phyloP scores from a whole-genome alignment of 73 alveolate genomes.

The Blepharisma stoltei region DNA sequence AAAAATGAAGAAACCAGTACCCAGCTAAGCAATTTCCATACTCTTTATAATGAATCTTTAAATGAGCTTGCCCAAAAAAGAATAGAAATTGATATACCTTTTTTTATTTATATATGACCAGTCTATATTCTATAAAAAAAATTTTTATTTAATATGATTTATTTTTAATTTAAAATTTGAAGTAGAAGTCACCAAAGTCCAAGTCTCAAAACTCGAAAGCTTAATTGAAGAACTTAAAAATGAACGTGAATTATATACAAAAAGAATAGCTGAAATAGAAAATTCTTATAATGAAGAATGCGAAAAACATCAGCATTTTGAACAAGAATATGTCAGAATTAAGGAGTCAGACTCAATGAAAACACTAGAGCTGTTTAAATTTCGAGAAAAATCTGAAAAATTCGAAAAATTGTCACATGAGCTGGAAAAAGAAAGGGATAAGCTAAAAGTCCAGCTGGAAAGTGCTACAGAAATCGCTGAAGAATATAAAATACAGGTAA shows the following conservation, averaged over 20 bases:
- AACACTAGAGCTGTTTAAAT: background rate
- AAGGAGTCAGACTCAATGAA: background rate
- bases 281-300: background rate
- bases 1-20: background rate
- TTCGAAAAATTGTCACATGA: background rate
- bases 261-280: background rate
- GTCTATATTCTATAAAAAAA: too few species aligned
- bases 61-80: constrained; percentile 21
- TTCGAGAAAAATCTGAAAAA: background rate
- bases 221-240: background rate
- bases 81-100: constrained; percentile 13
- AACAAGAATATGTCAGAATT: background rate
- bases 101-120: too few species aligned
- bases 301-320: constrained; percentile 12
- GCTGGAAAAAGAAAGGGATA: constrained; percentile 21
- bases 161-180: constrained; percentile 7
- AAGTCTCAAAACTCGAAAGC: background rate
- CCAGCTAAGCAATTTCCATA: background rate
- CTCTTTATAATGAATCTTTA: background rate
- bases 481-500: constrained; percentile 24
- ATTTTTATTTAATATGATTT: too few species aligned
- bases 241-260: background rate
- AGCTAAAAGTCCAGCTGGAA: constrained; percentile 2
- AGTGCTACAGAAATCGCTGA: background rate
- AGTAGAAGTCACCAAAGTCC: constrained; percentile 25